phyloP scores from a whole-genome alignment of 1,284 basidiomycete species.

The Pterulicium gracile region DNA sequence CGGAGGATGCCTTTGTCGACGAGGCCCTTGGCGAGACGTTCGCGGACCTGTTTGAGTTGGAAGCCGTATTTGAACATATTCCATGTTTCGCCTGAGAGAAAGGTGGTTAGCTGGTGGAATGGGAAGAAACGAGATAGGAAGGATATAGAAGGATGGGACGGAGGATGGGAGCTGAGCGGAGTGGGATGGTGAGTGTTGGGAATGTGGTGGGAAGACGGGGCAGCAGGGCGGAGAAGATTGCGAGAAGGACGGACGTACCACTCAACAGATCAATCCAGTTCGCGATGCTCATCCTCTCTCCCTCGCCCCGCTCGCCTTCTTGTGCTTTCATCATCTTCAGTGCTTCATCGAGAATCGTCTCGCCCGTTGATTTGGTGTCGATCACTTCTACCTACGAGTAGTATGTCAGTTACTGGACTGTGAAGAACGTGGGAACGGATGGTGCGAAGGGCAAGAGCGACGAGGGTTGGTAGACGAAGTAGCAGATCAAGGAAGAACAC shows the following conservation, averaged over 20 bases:
- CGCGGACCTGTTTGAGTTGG: constrained; percentile 94
- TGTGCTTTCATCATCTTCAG: constrained; percentile 85
- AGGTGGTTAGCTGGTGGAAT: constrained; percentile 3
- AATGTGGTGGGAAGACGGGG: too few species aligned
- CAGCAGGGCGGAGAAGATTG: too few species aligned
- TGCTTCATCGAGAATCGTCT: constrained; percentile 93
- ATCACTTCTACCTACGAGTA: constrained; percentile 40
- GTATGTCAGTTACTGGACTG: neutral
- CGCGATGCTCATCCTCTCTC: constrained; percentile 79
- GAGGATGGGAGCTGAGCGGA: too few species aligned
- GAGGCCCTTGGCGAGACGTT: constrained; percentile 92
- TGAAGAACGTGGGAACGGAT: too few species aligned
- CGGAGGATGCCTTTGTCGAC: constrained; percentile 96
- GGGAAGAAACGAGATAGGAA: neutral
- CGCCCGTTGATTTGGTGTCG: constrained; percentile 84
- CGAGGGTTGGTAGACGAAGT: too few species aligned
- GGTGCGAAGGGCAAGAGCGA: too few species aligned
- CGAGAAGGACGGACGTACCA: constrained; percentile 56
- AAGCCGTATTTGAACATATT: constrained; percentile 98
- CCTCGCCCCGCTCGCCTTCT: constrained; percentile 19
- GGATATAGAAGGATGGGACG: constrained; percentile 4
- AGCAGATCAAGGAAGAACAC: too few species aligned
- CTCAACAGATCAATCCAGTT: constrained; percentile 91
- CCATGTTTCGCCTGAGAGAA: constrained; percentile 93
- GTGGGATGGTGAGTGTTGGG: too few species aligned